phyloP scores from a whole-genome alignment of 768 basidiomycete species.

The Pleurotus giganteus region DNA sequence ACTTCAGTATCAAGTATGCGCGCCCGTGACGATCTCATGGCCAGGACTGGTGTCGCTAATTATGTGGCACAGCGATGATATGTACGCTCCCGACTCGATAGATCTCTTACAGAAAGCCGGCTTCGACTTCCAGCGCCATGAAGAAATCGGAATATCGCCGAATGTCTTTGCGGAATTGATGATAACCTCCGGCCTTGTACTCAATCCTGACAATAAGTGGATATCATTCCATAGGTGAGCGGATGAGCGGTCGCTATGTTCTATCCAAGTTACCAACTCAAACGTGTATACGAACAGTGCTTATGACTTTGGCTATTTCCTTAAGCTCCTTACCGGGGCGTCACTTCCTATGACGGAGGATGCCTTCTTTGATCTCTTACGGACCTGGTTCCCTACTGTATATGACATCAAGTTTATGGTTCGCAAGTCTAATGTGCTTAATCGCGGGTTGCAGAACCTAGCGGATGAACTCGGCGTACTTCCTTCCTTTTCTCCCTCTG shows the following conservation, averaged over 20 bases:
- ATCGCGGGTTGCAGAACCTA: constrained; percentile 91
- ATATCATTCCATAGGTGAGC: constrained; percentile 93
- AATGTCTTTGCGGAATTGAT: constrained; percentile 96
- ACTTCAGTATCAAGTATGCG: constrained; percentile 82
- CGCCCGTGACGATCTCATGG: neutral
- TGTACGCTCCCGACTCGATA: constrained; percentile 98
- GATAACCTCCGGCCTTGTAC: constrained; percentile 93
- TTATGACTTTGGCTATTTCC: constrained; percentile 98
- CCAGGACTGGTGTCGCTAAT: constrained; percentile 12
- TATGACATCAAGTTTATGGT: constrained; percentile 99
- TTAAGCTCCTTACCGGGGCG: constrained; percentile 85
- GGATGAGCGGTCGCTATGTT: neutral
- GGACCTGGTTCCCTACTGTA: constrained; percentile 91
- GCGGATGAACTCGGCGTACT: constrained; percentile 91
- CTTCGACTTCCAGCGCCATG: constrained; percentile 92
- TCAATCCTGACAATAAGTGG: constrained; percentile 89
- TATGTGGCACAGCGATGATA: constrained; percentile 74
- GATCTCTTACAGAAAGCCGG: constrained; percentile 94
- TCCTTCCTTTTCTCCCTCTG: neutral
- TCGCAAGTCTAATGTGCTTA: constrained; percentile 80
- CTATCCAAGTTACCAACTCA: neutral
- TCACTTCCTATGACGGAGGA: constrained; percentile 89
- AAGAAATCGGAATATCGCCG: constrained; percentile 87
- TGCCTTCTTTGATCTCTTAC: constrained; percentile 83
- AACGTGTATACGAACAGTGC: constrained; percentile 52